Evolutionary conservation across 2,329 filamentous ascomycete genomes (phyloP).

Genomic region (Cercospora canescens): DNA sequence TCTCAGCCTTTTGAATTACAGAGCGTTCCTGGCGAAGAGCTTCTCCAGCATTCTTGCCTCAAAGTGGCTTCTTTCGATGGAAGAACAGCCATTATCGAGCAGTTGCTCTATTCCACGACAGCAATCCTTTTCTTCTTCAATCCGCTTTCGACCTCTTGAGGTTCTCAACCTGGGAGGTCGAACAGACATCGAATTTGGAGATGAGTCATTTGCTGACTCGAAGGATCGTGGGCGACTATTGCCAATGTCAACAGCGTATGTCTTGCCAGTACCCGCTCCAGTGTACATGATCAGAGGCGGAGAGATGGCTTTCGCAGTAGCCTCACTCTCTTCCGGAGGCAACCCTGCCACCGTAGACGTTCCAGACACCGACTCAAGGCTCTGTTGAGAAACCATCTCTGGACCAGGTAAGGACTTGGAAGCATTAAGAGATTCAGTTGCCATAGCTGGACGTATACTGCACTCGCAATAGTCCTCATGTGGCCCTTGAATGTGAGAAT

Average conservation of each 20-base stretch:
- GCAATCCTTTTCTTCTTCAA: background rate
- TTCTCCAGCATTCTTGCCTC: background rate
- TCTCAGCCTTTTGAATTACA: background rate
- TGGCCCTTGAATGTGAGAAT: background rate
- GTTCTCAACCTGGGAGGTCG: background rate
- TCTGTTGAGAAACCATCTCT: too few species aligned
- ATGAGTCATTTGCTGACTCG: background rate
- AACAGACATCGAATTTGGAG: background rate
- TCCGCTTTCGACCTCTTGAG: background rate
- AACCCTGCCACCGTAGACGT: background rate
- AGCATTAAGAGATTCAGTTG: background rate
- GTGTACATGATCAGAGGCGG: background rate
- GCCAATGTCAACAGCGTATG: background rate
- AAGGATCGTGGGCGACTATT: background rate
- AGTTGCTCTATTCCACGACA: background rate
- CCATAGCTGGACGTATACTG: too few species aligned
- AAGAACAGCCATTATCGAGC: background rate
- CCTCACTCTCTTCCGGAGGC: background rate
- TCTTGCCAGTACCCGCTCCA: background rate
- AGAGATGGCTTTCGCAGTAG: background rate
- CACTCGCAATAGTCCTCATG: constrained; percentile 1
- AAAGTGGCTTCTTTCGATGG: background rate
- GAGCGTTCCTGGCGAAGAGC: background rate
- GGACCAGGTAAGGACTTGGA: too few species aligned
- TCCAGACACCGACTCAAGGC: background rate